Base-by-base conservation (phyloP, 148 eudicot genomes). In the Tetragonia tetragonoides region DNA sequence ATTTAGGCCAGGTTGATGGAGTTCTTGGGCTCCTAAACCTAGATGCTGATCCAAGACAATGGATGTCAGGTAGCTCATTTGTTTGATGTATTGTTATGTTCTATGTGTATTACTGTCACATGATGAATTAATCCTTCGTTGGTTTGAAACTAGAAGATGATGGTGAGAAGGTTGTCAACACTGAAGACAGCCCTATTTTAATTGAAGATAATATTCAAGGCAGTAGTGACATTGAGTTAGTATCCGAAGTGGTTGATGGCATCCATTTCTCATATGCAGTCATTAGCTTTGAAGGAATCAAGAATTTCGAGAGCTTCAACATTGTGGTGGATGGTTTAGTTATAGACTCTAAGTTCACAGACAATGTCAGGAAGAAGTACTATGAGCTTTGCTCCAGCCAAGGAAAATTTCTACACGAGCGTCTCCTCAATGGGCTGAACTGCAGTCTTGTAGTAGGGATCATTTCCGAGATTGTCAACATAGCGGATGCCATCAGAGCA, bases 401-500 rank as follows among this genome's bases (percentile, higher is more conserved):
- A 60, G 82, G 81, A 9, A 53, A 73, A 34, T 83, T 67, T 74
- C 72, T 88, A 56, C 96, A 91, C 24, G 80, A 83, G 16, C 56
- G 76, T 68, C 85, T 91, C 11, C 73, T 85, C 0, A 63, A 77
- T 49, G 88, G 80, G 15, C 63, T 81, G 74, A 73, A 83, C 68
- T 84, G 76, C 24, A 87, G 77, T 21, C 70, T 89, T 57, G 85
- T 80, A 3, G 86, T 77, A 4, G 89, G 84, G 14, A 88, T 89
- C 10, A 89, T 89, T 15, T 75, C 70, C 0, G 89, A 89, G 80
- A 87, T 85, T 0, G 51, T 83, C 24, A 86, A 83, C 79, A 85
- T 89, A 15, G 88, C 89, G 7, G 93, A 91, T 67, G 91, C 90
- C 8, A 83, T 89, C 64, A 85, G 78, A 78, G 80, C 87, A 24